Evolutionary conservation across 306 rosid genomes (phyloP).

Genomic region (Hippophae rhamnoides): DNA sequence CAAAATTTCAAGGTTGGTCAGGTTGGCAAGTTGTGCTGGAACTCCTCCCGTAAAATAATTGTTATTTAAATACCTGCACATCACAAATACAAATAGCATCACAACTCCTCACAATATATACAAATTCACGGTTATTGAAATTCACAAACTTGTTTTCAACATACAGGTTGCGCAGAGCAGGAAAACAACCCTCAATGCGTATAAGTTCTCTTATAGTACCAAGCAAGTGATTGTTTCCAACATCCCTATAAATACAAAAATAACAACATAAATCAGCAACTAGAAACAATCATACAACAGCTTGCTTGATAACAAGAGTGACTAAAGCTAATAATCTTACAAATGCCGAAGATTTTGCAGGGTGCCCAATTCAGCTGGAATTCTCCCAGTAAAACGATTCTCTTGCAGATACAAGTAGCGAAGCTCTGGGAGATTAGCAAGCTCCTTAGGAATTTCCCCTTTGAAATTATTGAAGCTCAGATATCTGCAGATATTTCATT

Average conservation of each 20-base stretch:
- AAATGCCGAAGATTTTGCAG: constrained; percentile 80
- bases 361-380: constrained; percentile 92
- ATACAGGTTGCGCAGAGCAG: constrained; percentile 85
- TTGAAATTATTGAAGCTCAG: constrained; percentile 94
- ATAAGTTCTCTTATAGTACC: constrained; percentile 97
- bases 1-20: constrained; percentile 90
- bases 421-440: constrained; percentile 87
- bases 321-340: constrained; percentile 27
- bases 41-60: constrained; percentile 93
- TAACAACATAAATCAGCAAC: constrained; percentile 12
- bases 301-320: constrained; percentile 3
- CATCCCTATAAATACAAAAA: constrained; percentile 60
- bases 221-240: constrained; percentile 92
- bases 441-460: constrained; percentile 92
- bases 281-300: constrained; percentile 3
- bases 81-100: constrained; percentile 10
- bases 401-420: constrained; percentile 92
- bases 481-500: constrained; percentile 40
- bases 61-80: constrained; percentile 71
- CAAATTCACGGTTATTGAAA: not conserved
- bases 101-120: not conserved
- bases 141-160: constrained; percentile 24
- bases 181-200: constrained; percentile 93
- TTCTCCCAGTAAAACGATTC: constrained; percentile 74
- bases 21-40: constrained; percentile 89